A percentile compares a stretch with the other conserved stretches of the same genome.
Evolutionary conservation across 371 early-diverging fungal species (phyloP).

Genomic region (Syncephalis plumigaleata): DNA sequence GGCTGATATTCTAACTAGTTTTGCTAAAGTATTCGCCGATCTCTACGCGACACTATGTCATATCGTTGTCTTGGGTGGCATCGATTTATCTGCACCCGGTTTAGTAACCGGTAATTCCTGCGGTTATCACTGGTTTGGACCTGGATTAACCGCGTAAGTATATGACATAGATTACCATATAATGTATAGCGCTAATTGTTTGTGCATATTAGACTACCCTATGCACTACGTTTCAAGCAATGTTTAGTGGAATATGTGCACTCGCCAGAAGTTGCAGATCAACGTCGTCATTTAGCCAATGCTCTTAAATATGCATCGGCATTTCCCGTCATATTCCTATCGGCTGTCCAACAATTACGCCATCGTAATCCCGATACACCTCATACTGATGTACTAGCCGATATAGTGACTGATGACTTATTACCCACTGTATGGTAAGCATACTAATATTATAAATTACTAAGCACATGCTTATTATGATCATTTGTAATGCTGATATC

Average conservation of each 20-base stretch:
- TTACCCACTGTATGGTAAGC: not conserved
- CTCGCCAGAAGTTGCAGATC: constrained; percentile 13
- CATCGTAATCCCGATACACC: too few relatives aligned
- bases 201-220: constrained; percentile 41
- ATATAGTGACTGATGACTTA: not conserved
- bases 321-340: constrained; percentile 67
- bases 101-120: not conserved
- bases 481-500: not conserved
- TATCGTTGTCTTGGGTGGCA: not conserved
- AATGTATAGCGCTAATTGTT: not conserved
- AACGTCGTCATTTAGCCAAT: constrained; percentile 62
- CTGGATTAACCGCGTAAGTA: not conserved
- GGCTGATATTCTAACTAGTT: constrained; percentile 86
- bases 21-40: constrained; percentile 75
- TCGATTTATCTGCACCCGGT: not conserved
- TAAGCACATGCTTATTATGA: not conserved
- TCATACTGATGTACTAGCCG: too few relatives aligned
- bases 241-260: constrained; percentile 56
- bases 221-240: constrained; percentile 71
- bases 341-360: constrained; percentile 16
- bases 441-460: not conserved
- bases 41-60: constrained; percentile 33
- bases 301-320: constrained; percentile 72
- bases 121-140: not conserved
- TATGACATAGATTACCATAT: not conserved